Base-by-base conservation (phyloP, 768 basidiomycete genomes). In the Russula dissimulans region DNA sequence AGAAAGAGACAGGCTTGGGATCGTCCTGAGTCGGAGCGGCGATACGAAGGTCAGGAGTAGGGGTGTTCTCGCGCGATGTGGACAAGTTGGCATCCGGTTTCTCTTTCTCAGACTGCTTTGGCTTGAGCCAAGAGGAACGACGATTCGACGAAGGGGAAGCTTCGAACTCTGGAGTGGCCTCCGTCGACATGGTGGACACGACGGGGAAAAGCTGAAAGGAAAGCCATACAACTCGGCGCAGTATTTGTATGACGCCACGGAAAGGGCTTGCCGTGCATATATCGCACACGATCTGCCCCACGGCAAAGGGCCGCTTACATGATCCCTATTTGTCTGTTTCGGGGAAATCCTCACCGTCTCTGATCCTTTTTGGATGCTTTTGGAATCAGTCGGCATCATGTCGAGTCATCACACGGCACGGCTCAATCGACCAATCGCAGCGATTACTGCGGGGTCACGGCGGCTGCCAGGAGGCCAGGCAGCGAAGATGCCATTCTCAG, bases 1-100 rank as follows among this genome's bases (percentile, higher is more conserved):
- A 54, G 57, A 77, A 65, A 3, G 63, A 56, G 29, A 75, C 73
- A 1, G 74, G 66, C n/a, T 54, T 44, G 26, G 60, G 9, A n/a
- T 67, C 36, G 0, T 49, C 61, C 18, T 49, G 54, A 7, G 4
- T 22, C 0, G 45, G 29, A 18, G 39, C 9, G 8, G 48, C 4
- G 36, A 43, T 29, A 3, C 32, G 43, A 17, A 56, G 17, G 0
- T 64, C 50, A 43, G 46, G 7, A 1, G 56, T 3, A 5, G 29
- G 0, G 1, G 43, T 32, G 8, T 52, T 46, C 38, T 52, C 60
- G 2, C 11, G 17, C 3, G 38, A 36, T 3, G 29, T 15, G 7
- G 41, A 18, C 5, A 50, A 29, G 22, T 26, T 26, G 22, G 22
- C 22, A 26, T 26, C 22, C 22, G 38, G 61, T 36, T 15, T 62